Evolutionary conservation across 768 basidiomycete genomes (phyloP), one percentile per base, ranked within the genome.

Genomic region (Pisolithus albus): DNA sequence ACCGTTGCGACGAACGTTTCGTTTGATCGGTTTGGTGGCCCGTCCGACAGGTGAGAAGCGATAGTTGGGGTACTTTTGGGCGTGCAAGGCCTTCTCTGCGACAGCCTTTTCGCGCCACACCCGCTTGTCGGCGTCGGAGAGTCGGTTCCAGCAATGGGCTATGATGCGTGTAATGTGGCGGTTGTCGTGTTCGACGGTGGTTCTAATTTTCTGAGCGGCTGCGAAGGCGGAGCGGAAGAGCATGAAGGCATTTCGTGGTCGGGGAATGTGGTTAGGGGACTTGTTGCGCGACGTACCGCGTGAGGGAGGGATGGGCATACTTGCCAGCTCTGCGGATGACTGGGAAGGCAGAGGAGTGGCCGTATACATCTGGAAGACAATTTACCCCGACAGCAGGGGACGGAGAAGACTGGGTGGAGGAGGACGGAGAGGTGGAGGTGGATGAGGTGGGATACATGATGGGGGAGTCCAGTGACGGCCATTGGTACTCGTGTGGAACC

Each of bases 201-300:
- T 67, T 46, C 57, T 63, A 53, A 80, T 72, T 53, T 75, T 78
- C 39, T 77, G 73, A 7, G 73, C 72, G 4, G 77, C 74, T 38
- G 79, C 77, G 47, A 84, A 81, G 50, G 76, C 79, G 23, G 79
- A 83, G 19, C 82, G 75, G 63, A 78, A 84, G 62, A 83, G 75
- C 73, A 84, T 74, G 61, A 75, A 74, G 38, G 72, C 74, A 55
- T 74, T 75, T 3, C 71, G 56, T 1, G 70, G 70, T 39, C 70
- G 71, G 11, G 70, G 70, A 16, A 70, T 60, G 56, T 70, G 69
- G 71, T 81, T 52, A 68, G 76, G 56, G 70, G 64, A 41, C 37
- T 61, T 64, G 52, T 67, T 67, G 3, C 66, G 63, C 6, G 65
- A 53, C 1, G 64, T 56, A 2, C 49, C 30, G 47, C 66, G 67